Base-by-base conservation (phyloP, 306 rosid genomes). In the Vachellia pachyceras region DNA sequence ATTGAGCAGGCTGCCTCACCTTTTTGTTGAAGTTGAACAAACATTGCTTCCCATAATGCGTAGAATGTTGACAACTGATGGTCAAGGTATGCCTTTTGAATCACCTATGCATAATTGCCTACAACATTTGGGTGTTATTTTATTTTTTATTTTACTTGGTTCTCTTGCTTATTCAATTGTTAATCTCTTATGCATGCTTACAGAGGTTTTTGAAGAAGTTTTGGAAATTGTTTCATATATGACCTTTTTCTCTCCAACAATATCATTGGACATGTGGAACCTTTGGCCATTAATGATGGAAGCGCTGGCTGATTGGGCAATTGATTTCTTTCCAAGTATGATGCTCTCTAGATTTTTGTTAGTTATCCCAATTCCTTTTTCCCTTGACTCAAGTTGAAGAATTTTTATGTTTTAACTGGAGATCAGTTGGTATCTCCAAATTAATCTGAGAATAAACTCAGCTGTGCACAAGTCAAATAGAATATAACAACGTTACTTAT, bases 211-310 rank as follows among this genome's bases (percentile, higher is more conserved):
- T 73, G 98, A 94, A 84, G 98, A 94, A 88, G 98, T 94, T 79
- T 84, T 94, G 93, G 98, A 94, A 85, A 92, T 94, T 78, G 97
- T 89, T 22, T 94, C 98, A 23, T 94, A 92, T 85, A 94, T 94
- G 97, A 92, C 98, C 3, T 92, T 94, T 84, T 94, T 94, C 85
- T 87, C 97, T 47, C 98, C 98, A 20, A 85, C 97, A 54, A 94
- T 94, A 83, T 94, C 98, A 15, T 20, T 91, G 88, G 95, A 94
- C 57, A 91, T 94, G 97, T 94, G 98, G 98, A 91, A 86, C 85
- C 98, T 94, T 66, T 94, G 98, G 98, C 97, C 98, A n/a, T 75
- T 92, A 90, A 94, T 94, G 98, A 90, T 94, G 88, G 95, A 94
- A 84, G 90, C 98, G n/a, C 87, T 94, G 82, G 87, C 91, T 49